Evolutionary conservation across 176 grass and related monocot genomes (phyloP), one percentile per base, ranked within the genome.

Genomic region (Oryza longistaminata): DNA sequence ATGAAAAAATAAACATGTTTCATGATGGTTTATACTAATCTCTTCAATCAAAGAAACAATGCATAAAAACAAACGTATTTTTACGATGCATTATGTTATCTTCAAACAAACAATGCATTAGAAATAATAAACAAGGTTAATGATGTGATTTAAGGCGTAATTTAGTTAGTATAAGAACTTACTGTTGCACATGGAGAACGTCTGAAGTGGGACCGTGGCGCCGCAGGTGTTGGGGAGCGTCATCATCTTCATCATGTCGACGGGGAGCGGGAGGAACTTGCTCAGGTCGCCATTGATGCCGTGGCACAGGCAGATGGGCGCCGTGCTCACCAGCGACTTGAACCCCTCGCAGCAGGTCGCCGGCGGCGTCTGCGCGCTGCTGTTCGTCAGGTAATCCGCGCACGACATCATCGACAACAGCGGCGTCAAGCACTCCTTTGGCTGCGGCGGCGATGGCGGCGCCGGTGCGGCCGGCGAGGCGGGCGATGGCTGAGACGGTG

Each of bases 221-320:
- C 70, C 77, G 70, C 85, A 87, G 12, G 34, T 21, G 24, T 31
- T 1, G 31, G 70, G 77, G 16, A 87, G 61, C 27, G 52, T 31
- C 1, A 81, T 14, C 85, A 87, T 87, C 2, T 71, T 78, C 77
- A 81, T 4, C 0, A 67, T 45, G 3, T 85, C 70, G 14, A 89
- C 55, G 44, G 46, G 87, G 3, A 2, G 14, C 34, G 61, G 69
- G 82, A 89, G 19, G 22, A 84, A 11, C 46, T 44, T 22, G 76
- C 64, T 80, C 31, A 81, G 55, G 81, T 69, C 70, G 61, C 87
- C 87, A 62, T 74, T 89, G 3, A 89, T 17, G 35, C 81, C 76
- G 61, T 89, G 81, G 70, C 87, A 89, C 26, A 89, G 76, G 45
- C 87, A 89, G 58, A 89, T 66, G 45, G 87, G 82, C 5, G 70